Evolutionary conservation across 2,329 filamentous ascomycete species (phyloP), one percentile per base, ranked within the genome.

Genomic region (Diaporthe capsici): DNA sequence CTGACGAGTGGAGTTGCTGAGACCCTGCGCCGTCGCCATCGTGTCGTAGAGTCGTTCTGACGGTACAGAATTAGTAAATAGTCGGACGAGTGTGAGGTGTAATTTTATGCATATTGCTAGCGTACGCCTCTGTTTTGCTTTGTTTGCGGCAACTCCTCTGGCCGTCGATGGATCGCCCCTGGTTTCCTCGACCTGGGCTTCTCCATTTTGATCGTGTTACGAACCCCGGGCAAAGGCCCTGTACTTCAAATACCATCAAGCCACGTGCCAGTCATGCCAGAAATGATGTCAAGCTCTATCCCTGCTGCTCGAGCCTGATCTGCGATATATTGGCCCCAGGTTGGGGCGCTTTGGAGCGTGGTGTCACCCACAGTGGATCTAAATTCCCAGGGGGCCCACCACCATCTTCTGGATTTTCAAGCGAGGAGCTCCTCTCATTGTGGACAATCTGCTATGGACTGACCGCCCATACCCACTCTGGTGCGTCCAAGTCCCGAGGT

Each of bases 91-190:
- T 55, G 47, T 55, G 65, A 55, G 65, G 4, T 70, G 65, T 55
- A 70, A 70, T 70, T 70, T 55, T 70, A 70, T 70, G 65, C 65
- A 70, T 70, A 55, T 70, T 70, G 65, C 49, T 70, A 70, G 65
- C 65, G 65, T 55, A 49, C 15, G 65, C 65, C 47, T 49, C 34
- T 22, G 65, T 55, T 55, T 70, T 70, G 31, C 65, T 70, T 70
- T 70, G 65, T 70, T 42, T 28, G 34, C 49, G 49, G 65, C 65
- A 55, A 28, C 49, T 42, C n/a, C 2, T 42, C 65, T 53, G 65
- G 31, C 37, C 9, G 47, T 70, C 12, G 49, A 53, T 42, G 65
- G 49, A 70, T 55, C 49, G 65, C 65, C 65, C 65, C 65, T 70
- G 65, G 49, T 55, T 55, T 49, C 47, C 49, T 55, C 47, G 65